These are phyloP conservation scores for Blastobotrys terrestris DNA, from an alignment of 805 yeast species.

Conservation along the genomic window DNA sequence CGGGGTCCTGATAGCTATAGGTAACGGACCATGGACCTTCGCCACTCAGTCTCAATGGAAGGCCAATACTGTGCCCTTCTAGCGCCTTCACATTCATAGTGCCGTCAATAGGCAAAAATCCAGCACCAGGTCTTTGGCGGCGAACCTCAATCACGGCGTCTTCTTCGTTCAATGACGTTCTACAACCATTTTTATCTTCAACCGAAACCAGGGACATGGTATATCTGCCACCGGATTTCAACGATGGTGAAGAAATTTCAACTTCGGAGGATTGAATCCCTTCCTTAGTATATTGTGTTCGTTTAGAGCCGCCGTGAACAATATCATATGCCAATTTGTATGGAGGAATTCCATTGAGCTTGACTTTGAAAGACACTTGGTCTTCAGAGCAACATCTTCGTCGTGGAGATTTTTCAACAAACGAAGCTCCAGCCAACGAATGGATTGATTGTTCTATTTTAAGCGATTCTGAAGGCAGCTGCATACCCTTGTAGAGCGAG, in stretches of 20 bases:
- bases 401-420: conserved; percentile 19
- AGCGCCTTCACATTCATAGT: conserved; percentile 22
- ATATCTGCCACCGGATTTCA: conserved; percentile 68
- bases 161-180: conserved; percentile 57
- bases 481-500: conserved; percentile 44
- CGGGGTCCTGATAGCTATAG: conserved; percentile 21
- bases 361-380: conserved; percentile 44
- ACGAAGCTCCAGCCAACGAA: conserved; percentile 37
- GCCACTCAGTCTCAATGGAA: conserved; percentile 60
- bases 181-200: conserved; percentile 72
- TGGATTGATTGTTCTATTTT: conserved; percentile 30
- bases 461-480: conserved; percentile 19
- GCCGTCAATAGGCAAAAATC: conserved; percentile 39
- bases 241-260: conserved; percentile 47
- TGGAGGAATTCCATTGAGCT: conserved; percentile 75
- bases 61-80: conserved; percentile 51
- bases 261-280: conserved; percentile 36
- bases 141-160: conserved; percentile 66
- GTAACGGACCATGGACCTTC: conserved; percentile 44
- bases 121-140: conserved; percentile 57
- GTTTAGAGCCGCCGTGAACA: conserved; percentile 48
- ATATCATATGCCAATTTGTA: conserved; percentile 65
- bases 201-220: conserved; percentile 57
- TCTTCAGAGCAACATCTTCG: conserved; percentile 44
- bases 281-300: conserved; percentile 38